These are phyloP conservation scores for Colletotrichum graminicola DNA, from an alignment of 2,329 filamentous ascomycete genomes.

Conservation along the genomic window DNA sequence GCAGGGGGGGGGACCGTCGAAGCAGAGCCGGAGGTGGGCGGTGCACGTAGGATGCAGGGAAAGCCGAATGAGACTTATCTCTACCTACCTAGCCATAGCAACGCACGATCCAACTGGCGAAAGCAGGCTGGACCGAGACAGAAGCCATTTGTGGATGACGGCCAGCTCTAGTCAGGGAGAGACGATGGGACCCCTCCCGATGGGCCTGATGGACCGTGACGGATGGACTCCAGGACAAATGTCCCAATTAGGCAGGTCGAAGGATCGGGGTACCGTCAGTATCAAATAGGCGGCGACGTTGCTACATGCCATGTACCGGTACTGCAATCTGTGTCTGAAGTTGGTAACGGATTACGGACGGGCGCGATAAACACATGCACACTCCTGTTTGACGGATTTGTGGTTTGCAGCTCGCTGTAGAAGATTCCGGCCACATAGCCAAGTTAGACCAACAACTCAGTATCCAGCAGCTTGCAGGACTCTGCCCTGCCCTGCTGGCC, in stretches of 20 bases:
- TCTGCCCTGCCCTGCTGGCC: not conserved
- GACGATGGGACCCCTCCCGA: slow-evolving; percentile 32
- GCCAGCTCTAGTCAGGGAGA: slow-evolving; percentile 17
- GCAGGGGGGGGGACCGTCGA: slow-evolving; percentile 1
- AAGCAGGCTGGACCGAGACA: slow-evolving; percentile 33
- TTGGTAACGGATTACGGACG: not conserved
- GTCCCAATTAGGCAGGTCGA: slow-evolving; percentile 42
- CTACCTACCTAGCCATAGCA: not conserved
- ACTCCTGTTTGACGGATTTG: not conserved
- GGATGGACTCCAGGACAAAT: slow-evolving; percentile 34
- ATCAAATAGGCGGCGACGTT: slow-evolving; percentile 27
- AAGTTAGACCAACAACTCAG: slow-evolving; percentile 14
- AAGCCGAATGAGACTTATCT: not conserved
- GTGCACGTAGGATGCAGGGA: slow-evolving; percentile 8
- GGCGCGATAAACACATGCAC: not conserved
- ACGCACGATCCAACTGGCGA: slow-evolving; percentile 17
- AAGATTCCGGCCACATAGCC: slow-evolving; percentile 3
- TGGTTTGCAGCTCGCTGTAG: slow-evolving; percentile 23
- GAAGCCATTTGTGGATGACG: slow-evolving; percentile 15
- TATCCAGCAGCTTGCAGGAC: not conserved
- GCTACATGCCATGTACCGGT: not conserved
- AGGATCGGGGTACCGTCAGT: not conserved
- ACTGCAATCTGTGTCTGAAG: slow-evolving; percentile 10
- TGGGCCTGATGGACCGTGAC: slow-evolving; percentile 25
- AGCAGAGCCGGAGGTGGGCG: not conserved